These are phyloP conservation scores for Bathelium albidoporum DNA, from an alignment of 495 filamentous ascomycete genomes.

Conservation along the genomic window DNA sequence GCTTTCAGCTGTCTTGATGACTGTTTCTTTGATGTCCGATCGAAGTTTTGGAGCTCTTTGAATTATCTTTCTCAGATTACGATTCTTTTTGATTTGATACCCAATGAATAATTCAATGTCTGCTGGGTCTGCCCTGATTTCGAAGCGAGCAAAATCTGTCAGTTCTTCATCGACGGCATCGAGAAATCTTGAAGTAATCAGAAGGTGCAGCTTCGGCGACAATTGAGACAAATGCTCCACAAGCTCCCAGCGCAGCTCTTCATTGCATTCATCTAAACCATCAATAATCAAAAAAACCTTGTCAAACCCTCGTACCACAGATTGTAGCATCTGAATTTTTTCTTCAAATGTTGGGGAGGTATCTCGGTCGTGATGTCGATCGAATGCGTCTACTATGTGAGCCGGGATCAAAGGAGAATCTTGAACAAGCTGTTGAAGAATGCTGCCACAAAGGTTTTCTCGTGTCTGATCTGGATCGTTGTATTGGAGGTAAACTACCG, in stretches of 20 bases:
- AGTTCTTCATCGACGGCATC: constrained; percentile 7
- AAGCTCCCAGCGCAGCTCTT: constrained; percentile 4
- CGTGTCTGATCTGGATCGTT: constrained; percentile 12
- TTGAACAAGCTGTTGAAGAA: constrained; percentile 11
- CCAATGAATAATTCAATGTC: constrained; percentile 12
- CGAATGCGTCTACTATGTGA: not conserved
- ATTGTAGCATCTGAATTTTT: not conserved
- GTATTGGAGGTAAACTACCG: constrained; percentile 11
- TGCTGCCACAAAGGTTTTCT: constrained; percentile 6
- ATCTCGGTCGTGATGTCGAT: not conserved
- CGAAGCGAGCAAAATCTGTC: not conserved
- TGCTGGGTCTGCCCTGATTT: constrained; percentile 7
- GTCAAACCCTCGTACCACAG: not conserved
- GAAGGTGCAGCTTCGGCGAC: not conserved
- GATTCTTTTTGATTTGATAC: not conserved
- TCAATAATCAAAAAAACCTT: constrained; percentile 5
- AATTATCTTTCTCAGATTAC: constrained; percentile 8
- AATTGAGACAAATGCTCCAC: not conserved
- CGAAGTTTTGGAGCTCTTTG: not conserved
- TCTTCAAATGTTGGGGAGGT: constrained; percentile 1
- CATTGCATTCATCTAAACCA: constrained; percentile 10
- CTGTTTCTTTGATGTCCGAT: constrained; percentile 9
- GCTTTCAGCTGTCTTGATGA: constrained; percentile 4
- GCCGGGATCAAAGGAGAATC: not conserved
- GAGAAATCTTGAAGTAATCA: constrained; percentile 8